phyloP scores from a whole-genome alignment of 768 basidiomycete species.

The Suillus spraguei region DNA sequence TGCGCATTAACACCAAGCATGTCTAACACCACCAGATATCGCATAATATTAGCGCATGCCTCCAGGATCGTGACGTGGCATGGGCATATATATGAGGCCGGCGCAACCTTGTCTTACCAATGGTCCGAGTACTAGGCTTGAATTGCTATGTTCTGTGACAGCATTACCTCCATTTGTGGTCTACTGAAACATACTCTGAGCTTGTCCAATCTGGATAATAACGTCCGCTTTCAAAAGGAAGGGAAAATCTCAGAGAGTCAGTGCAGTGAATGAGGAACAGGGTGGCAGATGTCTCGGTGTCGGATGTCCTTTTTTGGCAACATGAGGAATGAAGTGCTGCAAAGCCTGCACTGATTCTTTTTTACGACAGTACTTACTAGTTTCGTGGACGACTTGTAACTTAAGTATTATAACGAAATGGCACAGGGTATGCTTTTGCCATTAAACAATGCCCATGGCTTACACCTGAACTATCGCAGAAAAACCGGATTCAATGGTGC shows the following conservation, averaged over 20 bases:
- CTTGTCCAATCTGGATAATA: background rate
- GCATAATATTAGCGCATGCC: background rate
- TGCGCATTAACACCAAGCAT: conserved; percentile 33
- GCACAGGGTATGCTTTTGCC: conserved; percentile 23
- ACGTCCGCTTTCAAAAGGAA: too few species aligned
- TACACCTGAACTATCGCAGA: conserved; percentile 27
- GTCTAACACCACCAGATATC: conserved; percentile 9
- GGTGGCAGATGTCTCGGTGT: conserved; percentile 22
- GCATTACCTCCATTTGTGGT: background rate
- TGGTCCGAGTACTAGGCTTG: background rate
- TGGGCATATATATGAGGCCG: background rate
- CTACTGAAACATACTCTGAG: background rate
- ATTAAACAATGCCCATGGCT: background rate
- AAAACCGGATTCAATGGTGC: conserved; percentile 39
- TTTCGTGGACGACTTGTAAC: conserved; percentile 2
- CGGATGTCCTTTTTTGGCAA: background rate
- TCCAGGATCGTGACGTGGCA: background rate
- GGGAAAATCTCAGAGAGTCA: background rate
- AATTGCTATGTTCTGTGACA: background rate
- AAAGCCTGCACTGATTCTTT: background rate
- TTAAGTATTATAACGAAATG: conserved; percentile 19
- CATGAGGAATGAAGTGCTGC: background rate
- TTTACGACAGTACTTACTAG: background rate
- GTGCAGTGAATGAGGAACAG: background rate
- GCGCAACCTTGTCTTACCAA: background rate